Evolutionary conservation across 352 stramenopile genomes (phyloP), one percentile per base, ranked within the genome.

Genomic region (Thraustochytrium striatum): DNA sequence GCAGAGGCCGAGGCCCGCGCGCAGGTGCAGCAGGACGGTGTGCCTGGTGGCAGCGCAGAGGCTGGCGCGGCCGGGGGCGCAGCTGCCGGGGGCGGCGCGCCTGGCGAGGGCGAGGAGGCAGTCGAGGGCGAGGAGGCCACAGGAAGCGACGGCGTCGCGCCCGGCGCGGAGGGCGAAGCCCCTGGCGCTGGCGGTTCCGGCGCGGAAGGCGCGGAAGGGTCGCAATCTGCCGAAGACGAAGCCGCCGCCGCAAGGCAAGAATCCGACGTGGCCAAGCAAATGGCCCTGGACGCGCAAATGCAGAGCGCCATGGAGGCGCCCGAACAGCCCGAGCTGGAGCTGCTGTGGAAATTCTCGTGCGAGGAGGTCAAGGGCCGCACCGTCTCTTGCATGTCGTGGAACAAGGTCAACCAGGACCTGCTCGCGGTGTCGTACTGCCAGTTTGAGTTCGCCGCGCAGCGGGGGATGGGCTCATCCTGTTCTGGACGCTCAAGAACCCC

Each of bases 401-500:
- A 95, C 73, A 89, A 83, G 1, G 88, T 88, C 30, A 93, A 93
- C 59, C 84, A 92, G 57, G 92, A 97, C 75, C 82, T 97, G 30
- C 85, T 97, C 3, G 92, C 92, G 1, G 92, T 96, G 16, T 91
- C 89, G 16, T 97, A 97, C 72, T 85, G 88, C 25, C 58, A 81
- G 70, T 78, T 78, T 61, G 81, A 80, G 19, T 59, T 81, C 35
- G 79, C 44, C 2, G 52, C 78, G n/a, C 21, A 33, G 28, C 21
- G 58, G n/a, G n/a, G 30, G 57, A 87, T n/a, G 91, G 92, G 1
- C 70, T 94, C 16, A 89, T 97, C n/a, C 84, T 96, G 32, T 96
- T 97, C 81, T 97, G 92, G 92, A 95, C 90, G 35, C 83, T 97
- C 25, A 93, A 91, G 58, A 97, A 97, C 81, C 91, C 92, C 2